phyloP scores from a whole-genome alignment of 2,329 filamentous ascomycete species.

The Graphiopsis chlorocephala region DNA sequence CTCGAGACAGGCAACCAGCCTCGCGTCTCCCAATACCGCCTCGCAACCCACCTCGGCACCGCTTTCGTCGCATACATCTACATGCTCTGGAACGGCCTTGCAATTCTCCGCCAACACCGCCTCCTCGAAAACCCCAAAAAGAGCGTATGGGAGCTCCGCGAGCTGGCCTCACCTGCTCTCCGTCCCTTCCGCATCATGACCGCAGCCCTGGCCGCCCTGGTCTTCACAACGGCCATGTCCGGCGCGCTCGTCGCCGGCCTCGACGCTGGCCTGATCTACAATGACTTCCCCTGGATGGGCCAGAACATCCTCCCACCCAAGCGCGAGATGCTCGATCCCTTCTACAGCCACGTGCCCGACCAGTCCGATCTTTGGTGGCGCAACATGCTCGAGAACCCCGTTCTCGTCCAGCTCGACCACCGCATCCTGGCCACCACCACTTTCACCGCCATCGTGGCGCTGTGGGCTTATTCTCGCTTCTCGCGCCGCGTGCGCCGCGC shows the following conservation, averaged over 20 bases:
- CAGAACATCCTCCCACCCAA: slow-evolving; percentile 75
- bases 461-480: slow-evolving; percentile 78
- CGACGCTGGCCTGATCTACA: slow-evolving; percentile 96
- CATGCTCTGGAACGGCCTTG: slow-evolving; percentile 87
- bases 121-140: slow-evolving; percentile 67
- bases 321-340: slow-evolving; percentile 77
- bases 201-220: slow-evolving; percentile 66
- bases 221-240: slow-evolving; percentile 90
- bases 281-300: slow-evolving; percentile 97
- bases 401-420: slow-evolving; percentile 92
- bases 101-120: slow-evolving; percentile 74
- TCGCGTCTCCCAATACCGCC: slow-evolving; percentile 88
- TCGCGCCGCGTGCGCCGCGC: slow-evolving; percentile 60
- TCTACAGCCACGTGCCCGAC: slow-evolving; percentile 78
- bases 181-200: slow-evolving; percentile 71
- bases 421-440: slow-evolving; percentile 87
- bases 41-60: slow-evolving; percentile 83
- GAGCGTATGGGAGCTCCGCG: slow-evolving; percentile 51
- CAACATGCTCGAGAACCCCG: slow-evolving; percentile 96
- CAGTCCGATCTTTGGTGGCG: slow-evolving; percentile 88
- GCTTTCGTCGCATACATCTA: slow-evolving; percentile 91
- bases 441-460: slow-evolving; percentile 72
- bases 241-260: slow-evolving; percentile 91
- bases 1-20: slow-evolving; percentile 89
- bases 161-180: slow-evolving; percentile 66